phyloP scores from a whole-genome alignment of 371 early-diverging fungal species.

The Basidiobolus meristosporus region DNA sequence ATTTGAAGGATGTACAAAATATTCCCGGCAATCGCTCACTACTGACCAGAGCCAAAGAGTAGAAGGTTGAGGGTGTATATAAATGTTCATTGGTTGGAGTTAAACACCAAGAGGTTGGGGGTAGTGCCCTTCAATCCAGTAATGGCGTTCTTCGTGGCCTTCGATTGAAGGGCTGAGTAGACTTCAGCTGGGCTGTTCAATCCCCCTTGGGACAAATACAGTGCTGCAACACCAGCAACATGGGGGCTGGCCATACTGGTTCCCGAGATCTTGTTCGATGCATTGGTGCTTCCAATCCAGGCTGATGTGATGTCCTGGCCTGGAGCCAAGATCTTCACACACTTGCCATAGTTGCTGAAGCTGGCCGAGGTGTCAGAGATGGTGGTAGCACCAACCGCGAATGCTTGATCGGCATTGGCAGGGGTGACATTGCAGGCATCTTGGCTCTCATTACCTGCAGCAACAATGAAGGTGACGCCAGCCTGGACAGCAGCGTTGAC shows the following conservation, averaged over 20 bases:
- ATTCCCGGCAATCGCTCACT: no score
- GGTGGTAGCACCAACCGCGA: no score
- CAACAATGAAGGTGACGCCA: conserved; percentile 38
- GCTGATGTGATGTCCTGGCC: conserved; percentile 16
- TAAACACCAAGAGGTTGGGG: conserved; percentile 2
- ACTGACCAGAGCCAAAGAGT: no score
- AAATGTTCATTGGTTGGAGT: neutral
- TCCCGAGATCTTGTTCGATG: conserved; percentile 32
- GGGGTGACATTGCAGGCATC: conserved; percentile 44
- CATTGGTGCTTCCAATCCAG: conserved; percentile 10
- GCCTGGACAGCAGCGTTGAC: neutral
- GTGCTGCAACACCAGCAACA: conserved; percentile 57
- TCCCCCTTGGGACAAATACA: conserved; percentile 4
- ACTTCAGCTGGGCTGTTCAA: neutral
- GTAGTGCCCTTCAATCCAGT: neutral
- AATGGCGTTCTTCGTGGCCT: neutral
- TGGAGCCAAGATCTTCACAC: conserved; percentile 38
- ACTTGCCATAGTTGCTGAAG: no score
- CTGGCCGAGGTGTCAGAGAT: no score
- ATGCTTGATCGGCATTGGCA: conserved; percentile 14
- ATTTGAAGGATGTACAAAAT: no score
- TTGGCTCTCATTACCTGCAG: conserved; percentile 36
- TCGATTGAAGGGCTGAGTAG: neutral
- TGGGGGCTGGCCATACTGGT: conserved; percentile 72
- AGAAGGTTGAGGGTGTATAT: no score